Evolutionary conservation across 2,329 filamentous ascomycete genomes (phyloP).

Genomic region (Claviceps monticola): DNA sequence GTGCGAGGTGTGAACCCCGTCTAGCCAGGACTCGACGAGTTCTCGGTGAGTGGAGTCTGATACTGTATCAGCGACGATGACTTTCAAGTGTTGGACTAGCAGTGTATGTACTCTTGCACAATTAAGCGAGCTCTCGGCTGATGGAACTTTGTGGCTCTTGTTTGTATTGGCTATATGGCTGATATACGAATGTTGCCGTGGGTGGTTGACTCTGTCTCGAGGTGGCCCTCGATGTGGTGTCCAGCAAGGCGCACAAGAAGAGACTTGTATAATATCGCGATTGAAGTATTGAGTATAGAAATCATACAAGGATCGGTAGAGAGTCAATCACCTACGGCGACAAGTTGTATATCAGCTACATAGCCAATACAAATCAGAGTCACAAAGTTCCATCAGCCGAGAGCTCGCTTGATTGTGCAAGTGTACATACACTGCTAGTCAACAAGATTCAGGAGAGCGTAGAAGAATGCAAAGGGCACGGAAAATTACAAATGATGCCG

Average conservation of each 20-base stretch:
- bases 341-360: not conserved
- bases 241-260: too few relatives aligned
- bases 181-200: too few relatives aligned
- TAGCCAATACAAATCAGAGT: not conserved
- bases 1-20: conserved; percentile 2
- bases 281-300: too few relatives aligned
- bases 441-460: not conserved
- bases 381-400: conserved; percentile 5
- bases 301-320: too few relatives aligned
- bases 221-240: too few relatives aligned
- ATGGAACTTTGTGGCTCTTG: conserved; percentile 1
- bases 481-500: not conserved
- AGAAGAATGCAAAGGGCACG: too few relatives aligned
- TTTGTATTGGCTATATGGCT: not conserved
- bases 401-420: conserved; percentile 7
- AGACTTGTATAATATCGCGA: too few relatives aligned
- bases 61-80: not conserved
- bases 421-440: not conserved
- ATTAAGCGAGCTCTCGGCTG: conserved; percentile 9
- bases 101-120: conserved; percentile 1
- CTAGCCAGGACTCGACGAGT: not conserved
- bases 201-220: too few relatives aligned
- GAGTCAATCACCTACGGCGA: too few relatives aligned
- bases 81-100: not conserved
- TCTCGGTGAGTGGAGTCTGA: conserved; percentile 1